These are phyloP conservation scores for Paspalum vaginatum DNA, from an alignment of 176 grass and related monocot genomes.

Conservation along the genomic window DNA sequence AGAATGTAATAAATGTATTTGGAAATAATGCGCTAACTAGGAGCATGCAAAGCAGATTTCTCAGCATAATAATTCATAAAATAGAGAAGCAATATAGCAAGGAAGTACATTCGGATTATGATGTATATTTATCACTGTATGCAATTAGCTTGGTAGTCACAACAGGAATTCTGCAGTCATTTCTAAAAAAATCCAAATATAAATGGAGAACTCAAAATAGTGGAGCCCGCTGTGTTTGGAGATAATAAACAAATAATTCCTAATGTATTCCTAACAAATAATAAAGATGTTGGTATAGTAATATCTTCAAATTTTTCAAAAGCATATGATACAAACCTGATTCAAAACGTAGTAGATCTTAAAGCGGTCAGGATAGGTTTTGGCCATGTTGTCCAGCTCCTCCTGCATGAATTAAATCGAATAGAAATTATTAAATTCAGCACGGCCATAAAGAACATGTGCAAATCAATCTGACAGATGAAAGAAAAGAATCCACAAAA, in stretches of 20 bases:
- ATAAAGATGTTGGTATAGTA: neutral
- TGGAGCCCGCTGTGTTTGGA: neutral
- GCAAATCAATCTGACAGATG: neutral
- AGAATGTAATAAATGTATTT: neutral
- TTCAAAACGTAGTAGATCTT: constrained; percentile 93
- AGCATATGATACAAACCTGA: constrained; percentile 54
- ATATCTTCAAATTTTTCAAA: neutral
- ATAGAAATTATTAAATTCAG: constrained; percentile 30
- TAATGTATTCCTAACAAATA: neutral
- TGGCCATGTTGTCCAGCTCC: constrained; percentile 75
- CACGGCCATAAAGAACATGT: neutral
- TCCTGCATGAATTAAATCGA: constrained; percentile 67
- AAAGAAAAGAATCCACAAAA: neutral
- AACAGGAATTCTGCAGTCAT: neutral
- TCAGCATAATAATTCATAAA: neutral
- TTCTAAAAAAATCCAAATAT: neutral
- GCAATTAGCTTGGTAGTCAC: neutral
- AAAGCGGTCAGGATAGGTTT: constrained; percentile 66
- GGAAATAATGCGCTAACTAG: neutral
- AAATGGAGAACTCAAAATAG: neutral
- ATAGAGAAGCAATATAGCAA: constrained; percentile 14
- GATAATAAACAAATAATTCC: neutral
- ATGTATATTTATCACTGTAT: neutral
- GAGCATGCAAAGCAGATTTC: neutral
- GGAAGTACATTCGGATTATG: neutral